Conservation (phyloP, 768 basidiomycete genomes). For the Lactarius indigo region DNA sequence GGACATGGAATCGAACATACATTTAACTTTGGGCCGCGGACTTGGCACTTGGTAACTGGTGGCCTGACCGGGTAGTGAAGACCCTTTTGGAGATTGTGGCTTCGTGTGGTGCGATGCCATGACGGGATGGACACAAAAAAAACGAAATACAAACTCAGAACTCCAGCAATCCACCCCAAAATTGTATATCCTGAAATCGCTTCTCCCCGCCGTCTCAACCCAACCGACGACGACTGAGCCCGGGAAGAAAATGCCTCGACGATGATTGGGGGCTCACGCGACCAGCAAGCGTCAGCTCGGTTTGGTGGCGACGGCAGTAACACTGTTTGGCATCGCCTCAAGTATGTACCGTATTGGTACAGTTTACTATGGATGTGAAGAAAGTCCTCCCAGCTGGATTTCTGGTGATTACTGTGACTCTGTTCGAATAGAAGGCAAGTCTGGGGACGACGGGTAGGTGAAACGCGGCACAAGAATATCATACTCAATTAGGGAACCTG, state of each 20-base stretch:
- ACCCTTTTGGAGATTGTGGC: neutral
- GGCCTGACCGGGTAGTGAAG: neutral
- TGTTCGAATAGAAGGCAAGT: neutral
- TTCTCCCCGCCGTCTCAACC: neutral
- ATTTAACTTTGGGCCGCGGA: constrained; percentile 9
- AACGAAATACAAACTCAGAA: constrained; percentile 4
- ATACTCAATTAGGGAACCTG: neutral
- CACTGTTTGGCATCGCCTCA: neutral
- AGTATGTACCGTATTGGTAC: neutral
- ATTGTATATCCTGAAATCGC: neutral
- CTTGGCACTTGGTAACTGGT: too few relatives aligned
- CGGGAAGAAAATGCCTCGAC: neutral
- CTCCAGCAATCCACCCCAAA: neutral
- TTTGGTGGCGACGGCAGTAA: neutral
- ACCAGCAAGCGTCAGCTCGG: neutral
- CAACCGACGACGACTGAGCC: neutral
- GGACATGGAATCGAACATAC: neutral
- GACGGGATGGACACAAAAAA: neutral
- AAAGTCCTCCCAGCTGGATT: neutral
- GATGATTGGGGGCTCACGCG: neutral
- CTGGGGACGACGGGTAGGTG: too few relatives aligned
- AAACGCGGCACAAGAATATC: neutral
- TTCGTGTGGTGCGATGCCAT: neutral
- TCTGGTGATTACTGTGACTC: too few relatives aligned
- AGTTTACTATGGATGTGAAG: neutral